Evolutionary conservation across 208 protist species (phyloP), one percentile per base, ranked within the genome.

Genomic region (Giardia duodenalis): DNA sequence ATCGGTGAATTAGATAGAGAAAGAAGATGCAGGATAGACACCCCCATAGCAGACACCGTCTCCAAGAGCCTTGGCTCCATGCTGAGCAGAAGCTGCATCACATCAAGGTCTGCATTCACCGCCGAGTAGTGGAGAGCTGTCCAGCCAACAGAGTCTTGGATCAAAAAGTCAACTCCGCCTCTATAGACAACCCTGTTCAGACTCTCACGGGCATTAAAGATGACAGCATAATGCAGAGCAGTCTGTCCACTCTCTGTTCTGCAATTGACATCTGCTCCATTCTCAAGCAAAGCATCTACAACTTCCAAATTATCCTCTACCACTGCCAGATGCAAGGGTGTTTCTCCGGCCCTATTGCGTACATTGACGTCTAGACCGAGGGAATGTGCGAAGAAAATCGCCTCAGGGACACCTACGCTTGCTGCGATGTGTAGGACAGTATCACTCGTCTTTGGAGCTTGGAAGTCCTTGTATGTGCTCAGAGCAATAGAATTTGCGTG

Each of bases 21-120:
- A 76, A 76, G 57, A 76, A 76, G 57, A 76, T 76, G 57, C 57
- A 76, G 30, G 57, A 76, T 76, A 10, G 57, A 76, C 57, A 76
- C 57, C 57, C 57, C 57, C 30, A 30, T 30, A 10, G 57, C 10
- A 30, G 19, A 39, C 10, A 76, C 57, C 57, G 30, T 30, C 30
- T 30, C 57, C 10, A 76, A 39, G 10, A 76, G 30, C 19, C 30
- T 30, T 76, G 57, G 57, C 10, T 76, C 57, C 10, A 10, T 10
- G 10, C 30, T 30, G 19, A 76, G 57, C 10, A 76, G 57, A 30
- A 30, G 10, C 10, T 30, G 57, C 10, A 76, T 76, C 19, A 76
- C 30, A 30, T 10, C 30, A 76, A 30, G 30, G 30, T 30, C 19
- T 10, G 57, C 57, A 76, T 76, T 76, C 57, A 76, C 57, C 19